Percentiles rank a stretch among this genome's conserved stretches.
Evolutionary conservation across 75 land plant species (phyloP).

Genomic region (Picea sitchensis): DNA sequence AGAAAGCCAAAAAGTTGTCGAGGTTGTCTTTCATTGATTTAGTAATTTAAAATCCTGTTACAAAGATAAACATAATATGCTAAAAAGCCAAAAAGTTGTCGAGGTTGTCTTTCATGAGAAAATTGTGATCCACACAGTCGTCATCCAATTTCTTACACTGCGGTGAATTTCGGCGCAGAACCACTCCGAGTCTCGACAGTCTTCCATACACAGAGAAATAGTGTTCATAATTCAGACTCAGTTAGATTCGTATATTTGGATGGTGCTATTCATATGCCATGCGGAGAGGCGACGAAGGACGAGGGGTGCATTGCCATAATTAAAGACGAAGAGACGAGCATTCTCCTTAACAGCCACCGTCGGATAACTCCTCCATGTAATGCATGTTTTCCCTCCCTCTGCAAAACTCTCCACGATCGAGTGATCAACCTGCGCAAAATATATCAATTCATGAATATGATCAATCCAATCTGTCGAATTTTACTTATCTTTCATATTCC

Average conservation of each 20-base stretch:
- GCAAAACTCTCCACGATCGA: slow-evolving; percentile 74
- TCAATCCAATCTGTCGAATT: not conserved
- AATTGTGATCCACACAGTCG: too few relatives aligned
- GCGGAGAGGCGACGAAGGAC: not conserved
- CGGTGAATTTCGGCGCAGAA: too few relatives aligned
- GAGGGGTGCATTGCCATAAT: slow-evolving; percentile 5
- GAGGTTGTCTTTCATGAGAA: too few relatives aligned
- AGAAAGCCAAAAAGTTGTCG: too few relatives aligned
- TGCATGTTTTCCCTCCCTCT: slow-evolving; percentile 47
- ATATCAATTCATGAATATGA: not conserved
- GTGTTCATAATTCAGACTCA: too few relatives aligned
- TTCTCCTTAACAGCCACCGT: slow-evolving; percentile 15
- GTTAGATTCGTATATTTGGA: too few relatives aligned
- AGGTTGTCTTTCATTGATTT: too few relatives aligned
- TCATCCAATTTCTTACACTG: not conserved
- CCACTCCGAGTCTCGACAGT: too few relatives aligned
- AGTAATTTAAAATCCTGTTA: too few relatives aligned
- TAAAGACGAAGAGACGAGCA: slow-evolving; percentile 49
- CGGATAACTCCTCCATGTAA: slow-evolving; percentile 61
- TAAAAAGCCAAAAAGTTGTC: too few relatives aligned
- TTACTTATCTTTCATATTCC: not conserved
- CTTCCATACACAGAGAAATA: too few relatives aligned
- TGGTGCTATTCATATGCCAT: not conserved
- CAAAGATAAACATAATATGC: too few relatives aligned
- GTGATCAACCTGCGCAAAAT: slow-evolving; percentile 47